Base-by-base conservation (phyloP, 139 green algal genomes). In the Desmodesmus armatus region DNA sequence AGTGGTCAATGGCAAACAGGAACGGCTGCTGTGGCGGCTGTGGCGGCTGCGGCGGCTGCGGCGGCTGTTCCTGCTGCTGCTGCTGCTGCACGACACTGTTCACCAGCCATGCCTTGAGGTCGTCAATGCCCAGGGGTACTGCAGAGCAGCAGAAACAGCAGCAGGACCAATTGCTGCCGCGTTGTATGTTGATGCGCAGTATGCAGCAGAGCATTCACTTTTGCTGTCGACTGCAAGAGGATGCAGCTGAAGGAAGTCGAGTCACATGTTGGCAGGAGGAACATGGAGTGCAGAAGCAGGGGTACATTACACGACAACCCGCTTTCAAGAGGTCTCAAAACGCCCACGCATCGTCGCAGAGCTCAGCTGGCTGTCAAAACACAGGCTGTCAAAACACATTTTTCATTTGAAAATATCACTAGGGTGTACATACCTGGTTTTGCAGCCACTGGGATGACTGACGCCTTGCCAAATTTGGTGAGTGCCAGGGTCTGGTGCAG, bases 1-100 rank as follows among this genome's bases (percentile, higher is more conserved):
- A 99, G 89, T 99, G 97, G 88, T 99, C 97, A 6, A 98, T 89
- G 15, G 94, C 90, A 71, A 98, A 97, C 27, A 99, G 91, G 63
- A 62, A 76, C 58, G 27, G 53, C 35, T 35, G 58, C 74, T 78
- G 33, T n/a, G n/a, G n/a, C 51, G 51, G 31, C 31, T 72, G 5
- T 72, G 29, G 23, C 58, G 58, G n/a, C n/a, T n/a, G n/a, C n/a
- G n/a, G n/a, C n/a, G n/a, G 29, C 44, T 65, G 72, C 29, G 15
- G 72, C 72, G 29, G 72, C 72, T 79, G 72, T 27, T 74, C n/a
- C 65, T 44, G 43, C 44, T 79, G 72, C 43, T 62, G 44, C 43
- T 69, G 74, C 74, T 81, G 74, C 37, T 39, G 55, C 35, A 72
- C 55, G 25, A 33, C 79, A 33, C 0, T 27, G 9, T 29, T 44